Base-by-base conservation (phyloP, 2,329 filamentous ascomycete species). In the Fusarium foetens region DNA sequence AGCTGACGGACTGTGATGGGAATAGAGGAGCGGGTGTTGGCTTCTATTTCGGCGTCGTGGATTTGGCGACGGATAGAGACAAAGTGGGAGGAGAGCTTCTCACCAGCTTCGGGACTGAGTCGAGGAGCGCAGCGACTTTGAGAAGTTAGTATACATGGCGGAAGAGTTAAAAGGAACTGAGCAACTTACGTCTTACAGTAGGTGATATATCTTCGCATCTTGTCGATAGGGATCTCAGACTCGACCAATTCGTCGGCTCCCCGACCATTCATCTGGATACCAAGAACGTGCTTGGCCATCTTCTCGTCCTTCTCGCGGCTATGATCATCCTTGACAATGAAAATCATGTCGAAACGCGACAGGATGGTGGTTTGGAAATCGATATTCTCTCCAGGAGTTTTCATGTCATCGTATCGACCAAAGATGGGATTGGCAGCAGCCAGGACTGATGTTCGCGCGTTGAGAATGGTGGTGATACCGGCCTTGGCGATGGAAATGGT, bases 321-420 rank as follows among this genome's bases (percentile, higher is more conserved):
- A 81, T 99, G 96, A 70, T 97, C 94, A 80, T 99, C 96, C 76
- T 93, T 94, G 70, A 99, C 95, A 74, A 99, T 98, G 85, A 98
- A 99, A 74, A 99, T 98, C 94, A 99, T 97, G 82, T 99, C 96
- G 81, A 99, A 99, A 88, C 96, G 93, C 4, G 95, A 98, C 73
- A 99, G 81, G 77, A 99, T 98, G 7, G 96, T 99, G 0, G 96
- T 99, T 79, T 99, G 96, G 83, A 99, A 99, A 82, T 99, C 96
- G 75, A 99, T 99, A 80, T 99, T 99, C 83, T 99, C 96, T 66
- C 96, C 96, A 0, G 96, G 95, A 1, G 93, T 94, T 82, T 98
- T 98, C 86, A 99, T 92, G 78, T 99, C 96, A 80, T 99, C 96
- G 83, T 99, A 99, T 29, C 96, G 92, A 59, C 96, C 96, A 79